phyloP scores from a whole-genome alignment of 345 rosid genomes.

The Sapria himalayana region DNA sequence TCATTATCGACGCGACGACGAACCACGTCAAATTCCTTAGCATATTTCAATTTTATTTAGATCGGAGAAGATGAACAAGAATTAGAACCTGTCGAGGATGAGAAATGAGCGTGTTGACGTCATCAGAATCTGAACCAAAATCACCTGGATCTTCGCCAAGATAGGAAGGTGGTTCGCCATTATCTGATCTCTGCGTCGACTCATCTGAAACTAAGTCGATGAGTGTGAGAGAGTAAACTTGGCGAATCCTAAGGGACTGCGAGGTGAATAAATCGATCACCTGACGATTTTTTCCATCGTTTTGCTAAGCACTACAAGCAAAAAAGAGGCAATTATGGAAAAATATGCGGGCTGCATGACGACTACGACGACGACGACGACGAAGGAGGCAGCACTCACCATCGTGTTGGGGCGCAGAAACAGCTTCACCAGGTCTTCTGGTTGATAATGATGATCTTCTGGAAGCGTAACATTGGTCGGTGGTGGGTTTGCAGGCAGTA shows the following conservation, averaged over 20 bases:
- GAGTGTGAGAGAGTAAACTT: too few species aligned
- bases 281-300: constrained; percentile 37
- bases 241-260: too few species aligned
- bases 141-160: constrained; percentile 38
- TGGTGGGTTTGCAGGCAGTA: constrained; percentile 51
- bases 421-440: constrained; percentile 68
- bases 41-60: too few species aligned
- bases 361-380: constrained; percentile 5
- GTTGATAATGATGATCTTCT: constrained; percentile 98
- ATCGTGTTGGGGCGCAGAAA: constrained; percentile 61
- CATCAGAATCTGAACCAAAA: constrained; percentile 43
- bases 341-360: neutral
- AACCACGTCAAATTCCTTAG: too few species aligned
- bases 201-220: constrained; percentile 27
- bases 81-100: constrained; percentile 97
- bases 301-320: constrained; percentile 59
- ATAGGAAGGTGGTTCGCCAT: constrained; percentile 43
- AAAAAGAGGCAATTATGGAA: constrained; percentile 4
- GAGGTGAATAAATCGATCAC: constrained; percentile 16
- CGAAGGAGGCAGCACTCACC: too few species aligned
- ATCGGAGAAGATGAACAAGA: constrained; percentile 6
- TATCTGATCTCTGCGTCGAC: constrained; percentile 22
- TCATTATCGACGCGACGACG: too few species aligned
- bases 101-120: constrained; percentile 35
- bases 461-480: constrained; percentile 51